phyloP scores from a whole-genome alignment of 2,329 filamentous ascomycete genomes.

The Xylaria sp. region DNA sequence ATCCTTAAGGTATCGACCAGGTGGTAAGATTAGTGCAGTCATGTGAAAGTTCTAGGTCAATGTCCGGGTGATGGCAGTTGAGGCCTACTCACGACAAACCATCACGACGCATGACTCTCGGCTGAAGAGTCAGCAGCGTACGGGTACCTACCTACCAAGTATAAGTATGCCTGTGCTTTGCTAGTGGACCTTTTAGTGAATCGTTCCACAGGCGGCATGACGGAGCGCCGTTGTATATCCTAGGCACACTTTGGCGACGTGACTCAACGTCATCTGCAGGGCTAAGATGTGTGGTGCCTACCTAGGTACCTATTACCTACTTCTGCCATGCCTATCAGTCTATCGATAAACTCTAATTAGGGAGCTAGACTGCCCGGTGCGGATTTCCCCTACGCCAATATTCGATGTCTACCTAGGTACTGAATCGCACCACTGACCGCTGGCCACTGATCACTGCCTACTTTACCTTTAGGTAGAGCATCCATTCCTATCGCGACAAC shows the following conservation, averaged over 20 bases:
- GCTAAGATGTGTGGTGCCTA: constrained; percentile 2
- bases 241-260: constrained; percentile 9
- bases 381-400: background rate
- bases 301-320: background rate
- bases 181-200: background rate
- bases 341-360: constrained; percentile 35
- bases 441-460: background rate
- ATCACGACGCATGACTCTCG: constrained; percentile 30
- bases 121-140: background rate
- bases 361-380: background rate
- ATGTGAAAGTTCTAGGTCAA: constrained; percentile 13
- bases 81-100: background rate
- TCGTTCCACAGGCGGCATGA: background rate
- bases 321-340: constrained; percentile 27
- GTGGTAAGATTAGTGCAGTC: constrained; percentile 20
- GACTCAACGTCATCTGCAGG: constrained; percentile 37
- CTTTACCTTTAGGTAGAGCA: no score
- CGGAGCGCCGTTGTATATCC: background rate
- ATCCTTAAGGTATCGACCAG: background rate
- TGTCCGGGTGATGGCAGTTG: constrained; percentile 24
- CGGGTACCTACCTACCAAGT: background rate
- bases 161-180: background rate
- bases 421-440: no score
- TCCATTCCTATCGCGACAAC: no score
- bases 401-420: no score